A percentile compares a stretch with the other conserved stretches of the same genome.
Conservation (phyloP, 192 early-diverging fungal genomes). For the Backusella sp. region DNA sequence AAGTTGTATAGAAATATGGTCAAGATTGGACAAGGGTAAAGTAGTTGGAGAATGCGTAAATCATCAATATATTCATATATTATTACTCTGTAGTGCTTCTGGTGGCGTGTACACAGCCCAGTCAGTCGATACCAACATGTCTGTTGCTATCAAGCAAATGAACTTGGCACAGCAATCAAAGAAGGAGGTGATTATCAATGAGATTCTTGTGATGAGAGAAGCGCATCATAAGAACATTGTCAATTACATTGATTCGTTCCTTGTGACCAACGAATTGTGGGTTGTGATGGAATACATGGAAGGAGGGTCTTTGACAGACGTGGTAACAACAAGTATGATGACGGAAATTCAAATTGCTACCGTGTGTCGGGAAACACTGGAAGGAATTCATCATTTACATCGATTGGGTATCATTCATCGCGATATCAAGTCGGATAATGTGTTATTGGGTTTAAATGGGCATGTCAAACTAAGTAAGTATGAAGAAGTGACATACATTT, state of each 20-base stretch:
- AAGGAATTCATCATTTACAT: conserved; percentile 78
- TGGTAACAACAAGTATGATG: conserved; percentile 80
- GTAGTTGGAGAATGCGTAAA: neutral
- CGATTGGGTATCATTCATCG: conserved; percentile 78
- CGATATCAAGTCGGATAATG: conserved; percentile 88
- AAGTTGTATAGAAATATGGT: conserved; percentile 51
- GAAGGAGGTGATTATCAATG: conserved; percentile 95
- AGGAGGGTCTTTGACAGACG: conserved; percentile 83
- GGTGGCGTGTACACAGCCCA: conserved; percentile 89
- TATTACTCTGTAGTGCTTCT: conserved; percentile 62
- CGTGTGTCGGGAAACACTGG: conserved; percentile 76
- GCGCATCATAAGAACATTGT: conserved; percentile 82
- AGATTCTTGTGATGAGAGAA: conserved; percentile 88
- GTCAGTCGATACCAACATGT: conserved; percentile 49
- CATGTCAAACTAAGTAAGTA: conserved; percentile 74
- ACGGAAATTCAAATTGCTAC: conserved; percentile 84
- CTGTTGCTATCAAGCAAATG: conserved; percentile 97
- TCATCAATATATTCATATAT: neutral
- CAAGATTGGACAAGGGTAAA: conserved; percentile 43
- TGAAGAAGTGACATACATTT: neutral
- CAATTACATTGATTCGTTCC: conserved; percentile 85
- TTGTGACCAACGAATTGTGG: conserved; percentile 83
- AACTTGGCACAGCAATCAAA: conserved; percentile 93
- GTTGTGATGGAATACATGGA: conserved; percentile 96
- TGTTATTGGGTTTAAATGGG: conserved; percentile 64